These are phyloP conservation scores for Colletotrichum sidae DNA, from an alignment of 2,329 filamentous ascomycete species.

Conservation along the genomic window DNA sequence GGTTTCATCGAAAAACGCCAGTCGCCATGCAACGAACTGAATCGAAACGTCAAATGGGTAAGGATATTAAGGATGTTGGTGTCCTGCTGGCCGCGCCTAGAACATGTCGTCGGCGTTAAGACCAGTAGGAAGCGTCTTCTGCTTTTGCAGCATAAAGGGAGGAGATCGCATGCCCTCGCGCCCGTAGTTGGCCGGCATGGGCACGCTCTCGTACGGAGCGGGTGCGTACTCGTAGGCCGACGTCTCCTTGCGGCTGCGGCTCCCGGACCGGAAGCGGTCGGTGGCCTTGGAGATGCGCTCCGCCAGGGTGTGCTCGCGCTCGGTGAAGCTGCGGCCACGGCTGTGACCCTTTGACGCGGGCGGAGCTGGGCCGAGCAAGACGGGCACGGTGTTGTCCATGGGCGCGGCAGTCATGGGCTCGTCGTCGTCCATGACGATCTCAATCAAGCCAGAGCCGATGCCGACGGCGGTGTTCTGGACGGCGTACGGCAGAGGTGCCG, in stretches of 20 bases:
- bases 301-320: conserved; percentile 60
- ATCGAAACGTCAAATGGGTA: conserved; percentile 38
- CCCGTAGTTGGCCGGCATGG: conserved; percentile 54
- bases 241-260: conserved; percentile 63
- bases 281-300: conserved; percentile 68
- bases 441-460: conserved; percentile 67
- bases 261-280: conserved; percentile 70
- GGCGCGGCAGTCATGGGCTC: conserved; percentile 50
- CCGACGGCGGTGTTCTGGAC: conserved; percentile 55
- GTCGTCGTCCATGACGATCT: conserved; percentile 75
- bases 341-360: conserved; percentile 59
- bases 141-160: conserved; percentile 41
- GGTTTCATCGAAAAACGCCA: conserved; percentile 47
- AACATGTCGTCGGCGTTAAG: conserved; percentile 68
- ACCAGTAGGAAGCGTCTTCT: conserved; percentile 60
- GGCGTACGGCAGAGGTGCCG: conserved; percentile 64
- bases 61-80: conserved; percentile 22
- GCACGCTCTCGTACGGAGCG: conserved; percentile 57
- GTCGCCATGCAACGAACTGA: conserved; percentile 52
- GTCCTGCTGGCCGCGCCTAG: conserved; percentile 44
- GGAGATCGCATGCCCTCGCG: conserved; percentile 49
- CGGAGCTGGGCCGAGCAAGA: conserved; percentile 58
- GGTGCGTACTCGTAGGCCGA: conserved; percentile 47
- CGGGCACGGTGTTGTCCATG: conserved; percentile 57
- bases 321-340: conserved; percentile 67